Base-by-base conservation (phyloP, 2,329 filamentous ascomycete species). In the Cercospora zeina region DNA sequence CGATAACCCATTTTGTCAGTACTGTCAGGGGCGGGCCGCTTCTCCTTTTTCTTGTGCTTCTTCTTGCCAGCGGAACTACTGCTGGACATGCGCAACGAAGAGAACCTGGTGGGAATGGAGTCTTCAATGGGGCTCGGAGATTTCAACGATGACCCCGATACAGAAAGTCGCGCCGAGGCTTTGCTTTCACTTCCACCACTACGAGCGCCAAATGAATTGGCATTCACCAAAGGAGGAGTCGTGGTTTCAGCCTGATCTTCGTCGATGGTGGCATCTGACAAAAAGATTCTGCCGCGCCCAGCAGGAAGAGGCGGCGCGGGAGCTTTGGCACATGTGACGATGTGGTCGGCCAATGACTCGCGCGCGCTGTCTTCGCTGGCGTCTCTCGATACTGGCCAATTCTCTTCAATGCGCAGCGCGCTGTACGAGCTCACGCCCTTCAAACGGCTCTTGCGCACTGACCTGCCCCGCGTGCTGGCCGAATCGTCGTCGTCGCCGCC, bases 251-350 rank as follows among this genome's bases (percentile, higher is more conserved):
- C 31, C 36, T 60, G 61, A 60, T 67, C 66, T 33, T 70, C 69
- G 50, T 61, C 60, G 27, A 67, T 63, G 7, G 63, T 65, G 5
- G 62, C 63, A 60, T 72, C 72, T 21, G 61, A 65, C 58, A 72
- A 62, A 58, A 69, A 73, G 21, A 72, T 56, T 39, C 70, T 64
- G 19, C 64, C 65, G 19, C 75, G 82, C 7, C 73, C 71, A 62
- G 74, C 78, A 49, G 76, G 3, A 27, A 6, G 76, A 70, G 54
- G 76, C 77, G 24, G 75, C 72, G 37, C 77, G 69, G 53, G 67
- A 27, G 70, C 63, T 55, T 63, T 63, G 3, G 68, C 65, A 39
- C n/a, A n/a, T n/a, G n/a, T 27, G 24, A 71, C 69, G 59, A 72
- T 70, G 56, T 67, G 65, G 53, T 72, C 69, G 19, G 68, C 68